A percentile compares a stretch with the other conserved stretches of the same genome.
phyloP scores from a whole-genome alignment of 2,329 filamentous ascomycete genomes.

The Cladosporium sphaerospermum region DNA sequence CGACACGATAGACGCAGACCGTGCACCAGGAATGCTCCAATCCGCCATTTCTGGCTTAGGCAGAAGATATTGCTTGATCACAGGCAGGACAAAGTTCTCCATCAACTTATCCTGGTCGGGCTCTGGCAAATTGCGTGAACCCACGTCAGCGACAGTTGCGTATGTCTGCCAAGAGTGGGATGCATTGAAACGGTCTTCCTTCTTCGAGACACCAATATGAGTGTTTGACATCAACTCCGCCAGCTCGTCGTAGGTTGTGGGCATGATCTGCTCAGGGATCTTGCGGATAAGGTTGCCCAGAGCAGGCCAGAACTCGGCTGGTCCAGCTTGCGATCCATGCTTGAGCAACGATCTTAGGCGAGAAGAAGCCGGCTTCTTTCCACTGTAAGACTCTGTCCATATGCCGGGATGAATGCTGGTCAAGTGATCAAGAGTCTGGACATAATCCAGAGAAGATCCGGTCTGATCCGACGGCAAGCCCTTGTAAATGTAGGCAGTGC shows the following conservation, averaged over 20 bases:
- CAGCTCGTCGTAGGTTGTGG: conserved; percentile 45
- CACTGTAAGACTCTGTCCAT: conserved; percentile 63
- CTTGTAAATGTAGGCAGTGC: conserved; percentile 65
- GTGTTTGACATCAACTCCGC: conserved; percentile 60
- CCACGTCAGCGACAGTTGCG: conserved; percentile 51
- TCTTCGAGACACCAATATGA: conserved; percentile 62
- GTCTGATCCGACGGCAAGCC: conserved; percentile 66
- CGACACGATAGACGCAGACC: conserved; percentile 40
- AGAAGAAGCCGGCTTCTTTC: conserved; percentile 50
- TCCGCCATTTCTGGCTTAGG: conserved; percentile 39
- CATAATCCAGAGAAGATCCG: conserved; percentile 66
- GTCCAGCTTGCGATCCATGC: conserved; percentile 76
- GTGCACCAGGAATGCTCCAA: conserved; percentile 46
- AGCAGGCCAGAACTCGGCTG: conserved; percentile 65
- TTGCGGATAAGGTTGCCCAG: conserved; percentile 55
- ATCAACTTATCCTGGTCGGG: conserved; percentile 44
- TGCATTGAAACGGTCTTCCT: conserved; percentile 67
- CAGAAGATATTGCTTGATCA: conserved; percentile 49
- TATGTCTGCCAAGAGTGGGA: conserved; percentile 70
- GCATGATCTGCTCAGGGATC: conserved; percentile 55
- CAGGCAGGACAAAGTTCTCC: conserved; percentile 44
- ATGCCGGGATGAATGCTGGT: conserved; percentile 60
- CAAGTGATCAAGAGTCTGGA: conserved; percentile 60
- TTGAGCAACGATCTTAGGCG: conserved; percentile 67
- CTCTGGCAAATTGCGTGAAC: conserved; percentile 25